These are phyloP conservation scores for Gossypium raimondii DNA, from an alignment of 345 rosid species.

Conservation along the genomic window DNA sequence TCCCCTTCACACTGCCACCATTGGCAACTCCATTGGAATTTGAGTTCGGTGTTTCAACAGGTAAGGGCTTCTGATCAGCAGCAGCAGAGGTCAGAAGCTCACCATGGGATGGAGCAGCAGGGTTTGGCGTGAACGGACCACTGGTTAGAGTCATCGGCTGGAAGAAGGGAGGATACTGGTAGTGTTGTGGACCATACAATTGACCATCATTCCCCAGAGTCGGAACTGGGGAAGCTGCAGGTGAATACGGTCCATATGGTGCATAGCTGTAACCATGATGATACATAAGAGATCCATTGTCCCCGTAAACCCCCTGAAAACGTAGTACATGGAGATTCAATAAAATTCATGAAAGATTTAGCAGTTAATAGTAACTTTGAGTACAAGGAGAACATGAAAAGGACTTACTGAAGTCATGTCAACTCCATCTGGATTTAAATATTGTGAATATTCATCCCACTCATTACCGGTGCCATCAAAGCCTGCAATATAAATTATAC, in stretches of 20 bases:
- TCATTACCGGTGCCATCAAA: conserved; percentile 55
- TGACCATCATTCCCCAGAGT: conserved; percentile 76
- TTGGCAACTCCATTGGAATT: conserved; percentile 39
- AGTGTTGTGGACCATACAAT: conserved; percentile 79
- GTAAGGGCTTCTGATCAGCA: conserved; percentile 53
- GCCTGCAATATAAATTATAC: conserved; percentile 26
- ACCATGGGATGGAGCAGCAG: conserved; percentile 39
- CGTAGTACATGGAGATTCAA: not conserved
- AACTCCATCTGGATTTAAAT: conserved; percentile 54
- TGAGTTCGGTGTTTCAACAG: conserved; percentile 51
- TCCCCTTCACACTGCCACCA: conserved; percentile 49
- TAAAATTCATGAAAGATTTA: not conserved
- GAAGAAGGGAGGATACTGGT: conserved; percentile 80
- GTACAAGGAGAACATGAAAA: not conserved
- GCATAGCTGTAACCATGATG: conserved; percentile 67
- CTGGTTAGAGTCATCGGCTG: conserved; percentile 53
- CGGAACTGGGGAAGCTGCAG: conserved; percentile 75
- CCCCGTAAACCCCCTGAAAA: conserved; percentile 69
- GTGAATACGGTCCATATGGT: conserved; percentile 76
- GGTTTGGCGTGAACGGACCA: conserved; percentile 51
- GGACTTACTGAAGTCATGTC: conserved; percentile 61
- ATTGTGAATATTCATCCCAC: conserved; percentile 69
- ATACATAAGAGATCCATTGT: conserved; percentile 73
- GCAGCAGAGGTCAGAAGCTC: conserved; percentile 52
- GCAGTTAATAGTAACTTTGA: not conserved